These are phyloP conservation scores for Mortierella sp. DNA, from an alignment of 371 early-diverging fungal species.

Conservation along the genomic window DNA sequence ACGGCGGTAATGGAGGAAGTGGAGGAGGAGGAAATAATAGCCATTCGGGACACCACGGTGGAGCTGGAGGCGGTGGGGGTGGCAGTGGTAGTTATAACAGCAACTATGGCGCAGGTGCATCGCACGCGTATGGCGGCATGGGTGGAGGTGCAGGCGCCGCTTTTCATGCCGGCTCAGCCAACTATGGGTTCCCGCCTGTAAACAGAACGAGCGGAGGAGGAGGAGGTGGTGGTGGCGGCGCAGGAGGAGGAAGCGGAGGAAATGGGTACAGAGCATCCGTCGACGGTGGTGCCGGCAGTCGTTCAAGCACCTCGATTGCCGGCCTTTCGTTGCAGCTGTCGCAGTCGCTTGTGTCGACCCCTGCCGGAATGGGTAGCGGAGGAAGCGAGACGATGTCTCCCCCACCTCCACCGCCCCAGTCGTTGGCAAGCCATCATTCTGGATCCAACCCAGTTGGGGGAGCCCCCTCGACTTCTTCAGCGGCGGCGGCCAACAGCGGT, in stretches of 20 bases:
- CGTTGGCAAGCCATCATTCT: not conserved
- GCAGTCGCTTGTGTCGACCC: constrained; percentile 22
- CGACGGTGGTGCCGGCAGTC: constrained; percentile 24
- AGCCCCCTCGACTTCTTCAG: constrained; percentile 12
- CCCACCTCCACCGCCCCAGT: constrained; percentile 1
- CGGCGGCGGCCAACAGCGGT: constrained; percentile 12
- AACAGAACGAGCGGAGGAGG: constrained; percentile 2
- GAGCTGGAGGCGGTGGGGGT: not conserved
- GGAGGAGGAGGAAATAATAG: constrained; percentile 7
- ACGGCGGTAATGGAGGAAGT: constrained; percentile 15
- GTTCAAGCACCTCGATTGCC: constrained; percentile 21
- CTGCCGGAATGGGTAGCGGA: constrained; percentile 14
- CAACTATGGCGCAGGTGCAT: constrained; percentile 10
- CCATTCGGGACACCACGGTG: constrained; percentile 9
- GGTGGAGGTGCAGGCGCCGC: constrained; percentile 10
- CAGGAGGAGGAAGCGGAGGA: constrained; percentile 8
- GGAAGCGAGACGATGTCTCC: constrained; percentile 15
- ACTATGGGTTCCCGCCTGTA: not conserved
- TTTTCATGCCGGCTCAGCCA: constrained; percentile 9
- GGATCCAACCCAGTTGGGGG: not conserved
- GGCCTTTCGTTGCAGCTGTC: constrained; percentile 30
- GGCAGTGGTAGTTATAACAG: not conserved
- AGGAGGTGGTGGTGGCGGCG: not conserved
- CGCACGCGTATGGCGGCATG: constrained; percentile 27
- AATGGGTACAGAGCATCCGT: constrained; percentile 17